Conservation (phyloP, 2,329 filamentous ascomycete species). For the Nemania abortiva region DNA sequence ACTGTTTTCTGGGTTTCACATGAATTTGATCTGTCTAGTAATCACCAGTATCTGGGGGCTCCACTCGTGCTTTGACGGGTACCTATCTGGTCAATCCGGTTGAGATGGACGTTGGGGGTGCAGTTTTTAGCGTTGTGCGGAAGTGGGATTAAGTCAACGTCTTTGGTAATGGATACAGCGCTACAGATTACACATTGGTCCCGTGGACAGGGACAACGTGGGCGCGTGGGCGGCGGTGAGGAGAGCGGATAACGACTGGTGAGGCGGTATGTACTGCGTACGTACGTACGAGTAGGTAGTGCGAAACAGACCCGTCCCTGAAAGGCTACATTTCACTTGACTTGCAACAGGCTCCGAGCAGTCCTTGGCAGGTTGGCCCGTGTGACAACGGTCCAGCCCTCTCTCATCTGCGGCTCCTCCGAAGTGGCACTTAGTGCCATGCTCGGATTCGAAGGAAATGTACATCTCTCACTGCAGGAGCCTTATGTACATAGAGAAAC, state of each 20-base stretch:
- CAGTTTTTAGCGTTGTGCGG: not conserved
- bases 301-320: too few relatives aligned
- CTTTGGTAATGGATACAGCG: not conserved
- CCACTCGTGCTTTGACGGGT: not conserved
- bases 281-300: too few relatives aligned
- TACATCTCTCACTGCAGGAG: not conserved
- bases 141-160: not conserved
- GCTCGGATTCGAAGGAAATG: not conserved
- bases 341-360: too few relatives aligned
- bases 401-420: too few relatives aligned
- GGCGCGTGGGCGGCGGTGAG: not conserved
- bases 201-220: not conserved
- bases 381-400: too few relatives aligned
- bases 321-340: too few relatives aligned
- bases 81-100: not conserved
- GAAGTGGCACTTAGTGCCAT: not conserved
- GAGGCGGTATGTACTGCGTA: not conserved
- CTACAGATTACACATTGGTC: not conserved
- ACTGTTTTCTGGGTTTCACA: not conserved
- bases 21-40: not conserved
- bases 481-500: not conserved
- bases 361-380: too few relatives aligned
- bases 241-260: not conserved
- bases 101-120: not conserved
- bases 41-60: not conserved